Base-by-base conservation (phyloP, 371 early-diverging fungal genomes). In the Actinomucor elegans region DNA sequence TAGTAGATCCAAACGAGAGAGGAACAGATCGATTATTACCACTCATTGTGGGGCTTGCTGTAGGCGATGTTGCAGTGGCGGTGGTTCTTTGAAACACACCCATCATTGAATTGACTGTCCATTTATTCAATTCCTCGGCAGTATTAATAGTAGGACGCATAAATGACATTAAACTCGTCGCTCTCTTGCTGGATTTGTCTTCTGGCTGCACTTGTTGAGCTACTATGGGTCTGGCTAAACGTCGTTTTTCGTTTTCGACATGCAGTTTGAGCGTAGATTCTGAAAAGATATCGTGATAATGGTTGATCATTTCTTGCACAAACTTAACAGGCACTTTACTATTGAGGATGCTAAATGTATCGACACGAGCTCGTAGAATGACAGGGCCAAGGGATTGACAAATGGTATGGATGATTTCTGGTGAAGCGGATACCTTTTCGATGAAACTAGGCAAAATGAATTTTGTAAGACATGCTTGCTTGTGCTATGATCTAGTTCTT, bases 341-440 rank as follows among this genome's bases (percentile, higher is more conserved):
- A 26, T 77, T 79, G 31, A 84, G 37, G 3, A 76, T 81, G 10
- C 75, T 67, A 15, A 71, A 67, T 2, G 82, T 73, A 26, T 80
- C 80, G 12, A 59, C 50, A 11, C 72, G 66, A 10, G 82, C 69
- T 15, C 84, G 75, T 45, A 87, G 61, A 14, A 87, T 57, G 20
- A 75, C 73, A 3, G 79, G 71, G 0, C 87, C 87, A 36, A 85
- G 61, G 1, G 79, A 68, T 35, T 79, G 81, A n/a, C 75, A 48
- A 18, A 79, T 66, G 5, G 33, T 44, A 8, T 52, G 29, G 15
- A 57, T 38, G 18, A 23, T 48, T 20, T 48, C 51, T 20, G 36
- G 8, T n/a, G 49, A 37, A 2, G 34, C 50, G 5, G 29, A 36
- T n/a, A 28, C 14, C 5, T 44, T 29, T 26, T 47, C n/a, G 14